Evolutionary conservation across 129 eudicot species (phyloP).

Genomic region (Artemisia tridentata): DNA sequence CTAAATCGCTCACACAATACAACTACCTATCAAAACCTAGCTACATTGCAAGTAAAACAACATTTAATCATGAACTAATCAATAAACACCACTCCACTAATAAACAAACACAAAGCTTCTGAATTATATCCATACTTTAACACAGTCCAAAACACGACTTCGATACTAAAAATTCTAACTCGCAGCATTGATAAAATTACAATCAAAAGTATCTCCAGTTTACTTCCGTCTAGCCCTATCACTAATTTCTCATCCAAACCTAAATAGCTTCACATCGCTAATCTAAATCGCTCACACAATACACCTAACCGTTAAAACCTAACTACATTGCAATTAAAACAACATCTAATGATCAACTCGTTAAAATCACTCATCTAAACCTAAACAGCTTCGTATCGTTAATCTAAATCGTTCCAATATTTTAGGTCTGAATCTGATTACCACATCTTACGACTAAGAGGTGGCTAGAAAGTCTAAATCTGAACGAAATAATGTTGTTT

Average conservation of each 20-base stretch:
- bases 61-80: no score
- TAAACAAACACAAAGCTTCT: no score
- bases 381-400: not conserved
- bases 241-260: conserved; percentile 9
- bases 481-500: no score
- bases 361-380: conserved; percentile 4
- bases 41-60: not conserved
- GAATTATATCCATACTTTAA: no score
- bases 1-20: not conserved
- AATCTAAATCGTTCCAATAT: not conserved
- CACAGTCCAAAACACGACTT: no score
- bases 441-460: no score
- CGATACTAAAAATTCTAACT: not conserved
- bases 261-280: not conserved
- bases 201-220: not conserved
- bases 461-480: no score
- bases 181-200: not conserved
- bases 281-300: not conserved
- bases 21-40: not conserved
- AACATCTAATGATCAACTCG: no score
- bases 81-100: no score
- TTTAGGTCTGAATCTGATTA: no score
- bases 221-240: not conserved
- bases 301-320: not conserved
- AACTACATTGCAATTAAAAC: not conserved